Evolutionary conservation across 306 rosid species (phyloP).

Genomic region (Nissolia schottii): DNA sequence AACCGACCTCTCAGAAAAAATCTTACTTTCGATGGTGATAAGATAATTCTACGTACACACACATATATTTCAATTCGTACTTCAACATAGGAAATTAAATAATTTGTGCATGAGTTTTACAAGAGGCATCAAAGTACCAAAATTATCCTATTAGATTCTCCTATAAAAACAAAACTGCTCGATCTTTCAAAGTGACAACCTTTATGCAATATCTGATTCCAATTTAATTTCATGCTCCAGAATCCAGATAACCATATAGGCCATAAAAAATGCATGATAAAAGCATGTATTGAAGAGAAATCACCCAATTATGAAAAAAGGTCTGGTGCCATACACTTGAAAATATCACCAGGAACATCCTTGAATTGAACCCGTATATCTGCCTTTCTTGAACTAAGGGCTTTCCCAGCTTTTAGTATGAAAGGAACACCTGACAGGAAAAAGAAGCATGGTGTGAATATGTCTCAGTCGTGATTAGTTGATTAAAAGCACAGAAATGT

Average conservation of each 20-base stretch:
- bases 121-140: background rate
- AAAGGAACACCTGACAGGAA: conserved; percentile 76
- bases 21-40: background rate
- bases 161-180: background rate
- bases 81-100: background rate
- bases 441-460: conserved; percentile 4
- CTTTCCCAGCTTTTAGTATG: conserved; percentile 94
- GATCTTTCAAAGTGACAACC: background rate
- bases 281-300: conserved; percentile 17
- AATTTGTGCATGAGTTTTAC: background rate
- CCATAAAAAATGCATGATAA: background rate
- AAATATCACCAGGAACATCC: conserved; percentile 99
- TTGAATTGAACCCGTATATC: conserved; percentile 93
- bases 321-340: conserved; percentile 63
- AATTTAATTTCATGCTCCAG: background rate
- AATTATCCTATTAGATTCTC: background rate
- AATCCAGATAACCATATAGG: conserved; percentile 4
- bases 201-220: background rate
- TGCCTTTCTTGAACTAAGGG: conserved; percentile 82
- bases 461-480: background rate
- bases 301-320: conserved; percentile 11
- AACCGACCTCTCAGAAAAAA: background rate
- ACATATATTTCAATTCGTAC: background rate
- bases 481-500: conserved; percentile 6
- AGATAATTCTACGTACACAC: background rate